These are phyloP conservation scores for Populus deltoides DNA, from an alignment of 345 rosid genomes.

Conservation along the genomic window DNA sequence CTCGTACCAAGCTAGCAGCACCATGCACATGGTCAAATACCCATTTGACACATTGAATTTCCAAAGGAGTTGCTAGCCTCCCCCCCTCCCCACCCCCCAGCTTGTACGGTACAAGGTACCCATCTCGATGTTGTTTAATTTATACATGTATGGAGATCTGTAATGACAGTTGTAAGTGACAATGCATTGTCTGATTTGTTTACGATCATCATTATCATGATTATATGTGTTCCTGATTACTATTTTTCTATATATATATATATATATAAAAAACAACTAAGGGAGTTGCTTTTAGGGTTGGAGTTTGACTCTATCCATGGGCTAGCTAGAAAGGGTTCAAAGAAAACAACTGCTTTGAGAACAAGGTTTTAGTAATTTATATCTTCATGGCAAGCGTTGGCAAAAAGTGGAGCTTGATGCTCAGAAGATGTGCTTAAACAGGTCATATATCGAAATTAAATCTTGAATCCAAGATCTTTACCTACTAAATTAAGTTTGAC, in stretches of 20 bases:
- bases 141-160: slow-evolving; percentile 24
- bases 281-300: not conserved
- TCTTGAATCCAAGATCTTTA: not conserved
- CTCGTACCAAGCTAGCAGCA: not conserved
- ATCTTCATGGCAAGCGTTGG: not conserved
- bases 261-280: too few species aligned
- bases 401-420: not conserved
- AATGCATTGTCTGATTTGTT: not conserved
- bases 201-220: not conserved
- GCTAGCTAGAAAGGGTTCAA: not conserved
- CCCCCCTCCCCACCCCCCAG: not conserved
- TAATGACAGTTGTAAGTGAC: slow-evolving; percentile 33
- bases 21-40: slow-evolving; percentile 5
- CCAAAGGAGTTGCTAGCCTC: not conserved
- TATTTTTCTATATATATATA: too few species aligned
- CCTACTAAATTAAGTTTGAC: not conserved
- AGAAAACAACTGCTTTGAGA: not conserved
- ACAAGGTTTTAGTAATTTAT: not conserved
- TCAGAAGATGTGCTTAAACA: not conserved
- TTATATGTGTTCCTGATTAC: too few species aligned
- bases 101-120: slow-evolving; percentile 36
- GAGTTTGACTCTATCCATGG: not conserved
- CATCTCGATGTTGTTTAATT: not conserved
- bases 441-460: not conserved
- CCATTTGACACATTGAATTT: slow-evolving; percentile 7